Percentiles rank a stretch among this genome's conserved stretches.
Evolutionary conservation across 768 basidiomycete genomes (phyloP).

Genomic region (Boletus pseudopeckii): DNA sequence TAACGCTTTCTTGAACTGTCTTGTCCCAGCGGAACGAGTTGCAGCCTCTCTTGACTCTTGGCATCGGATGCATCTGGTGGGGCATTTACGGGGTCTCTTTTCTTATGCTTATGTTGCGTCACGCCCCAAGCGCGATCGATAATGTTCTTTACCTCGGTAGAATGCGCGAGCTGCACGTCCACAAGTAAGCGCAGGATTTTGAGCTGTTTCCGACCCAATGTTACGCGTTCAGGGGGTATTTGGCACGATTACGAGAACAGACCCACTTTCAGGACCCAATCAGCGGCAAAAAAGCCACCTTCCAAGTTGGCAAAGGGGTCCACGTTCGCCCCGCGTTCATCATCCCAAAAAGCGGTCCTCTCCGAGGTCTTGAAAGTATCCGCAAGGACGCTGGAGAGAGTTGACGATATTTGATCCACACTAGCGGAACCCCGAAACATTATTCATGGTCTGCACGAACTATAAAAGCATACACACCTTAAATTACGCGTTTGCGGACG

Average conservation of each 20-base stretch:
- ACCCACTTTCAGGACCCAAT: constrained; percentile 81
- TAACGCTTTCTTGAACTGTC: constrained; percentile 74
- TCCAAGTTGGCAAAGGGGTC: constrained; percentile 68
- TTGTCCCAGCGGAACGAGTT: constrained; percentile 71
- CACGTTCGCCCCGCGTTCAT: constrained; percentile 59
- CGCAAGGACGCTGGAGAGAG: constrained; percentile 62
- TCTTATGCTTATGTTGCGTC: constrained; percentile 81
- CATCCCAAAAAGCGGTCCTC: constrained; percentile 80
- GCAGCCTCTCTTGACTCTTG: constrained; percentile 62
- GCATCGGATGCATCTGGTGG: constrained; percentile 59
- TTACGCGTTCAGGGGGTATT: constrained; percentile 31
- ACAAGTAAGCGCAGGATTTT: constrained; percentile 81
- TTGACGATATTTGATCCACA: constrained; percentile 77
- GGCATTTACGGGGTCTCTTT: constrained; percentile 56
- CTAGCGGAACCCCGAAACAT: constrained; percentile 43
- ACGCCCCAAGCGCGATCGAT: constrained; percentile 89
- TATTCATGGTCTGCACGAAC: constrained; percentile 21
- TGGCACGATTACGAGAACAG: constrained; percentile 21
- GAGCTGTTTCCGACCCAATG: constrained; percentile 47
- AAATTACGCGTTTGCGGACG: constrained; percentile 88
- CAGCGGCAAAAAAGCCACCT: constrained; percentile 75
- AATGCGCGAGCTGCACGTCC: constrained; percentile 76
- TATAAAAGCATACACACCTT: constrained; percentile 52
- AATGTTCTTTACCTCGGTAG: constrained; percentile 59
- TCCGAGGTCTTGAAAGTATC: constrained; percentile 73